Evolutionary conservation across 495 filamentous ascomycete genomes (phyloP), one percentile per base, ranked within the genome.

Genomic region (Podospora anserina): DNA sequence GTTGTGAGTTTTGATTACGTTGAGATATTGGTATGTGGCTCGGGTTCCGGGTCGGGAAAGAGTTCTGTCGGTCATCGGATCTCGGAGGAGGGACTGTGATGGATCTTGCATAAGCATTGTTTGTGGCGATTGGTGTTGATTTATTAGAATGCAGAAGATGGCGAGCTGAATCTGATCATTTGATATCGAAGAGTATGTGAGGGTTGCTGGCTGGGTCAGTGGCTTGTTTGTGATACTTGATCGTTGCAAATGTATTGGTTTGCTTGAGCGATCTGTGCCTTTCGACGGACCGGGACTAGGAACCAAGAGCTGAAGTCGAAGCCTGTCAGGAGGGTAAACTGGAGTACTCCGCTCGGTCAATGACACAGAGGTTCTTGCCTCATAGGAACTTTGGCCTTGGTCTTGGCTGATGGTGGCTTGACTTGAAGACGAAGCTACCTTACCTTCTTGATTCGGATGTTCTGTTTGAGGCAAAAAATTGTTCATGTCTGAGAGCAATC

Each of bases 1-100:
- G 76, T 62, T 71, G 9, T 77, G 61, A 73, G 34, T n/a, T 58
- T 49, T 11, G 15, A 49, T 49, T 16, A 49, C 39, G 39, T 49
- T 16, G 15, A 16, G 39, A 49, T 49, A 49, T 49, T 16, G 39
- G 39, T 49, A 49, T 49, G 39, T 11, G 39, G 39, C 7, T 49
- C 7, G 30, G 30, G 13, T 49, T 49, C 39, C 39, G 9, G 39
- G 39, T 16, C 15, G 2, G 39, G 39, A 49, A 49, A 49, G 39
- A 49, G 39, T 18, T 16, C 15, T 18, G 39, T 49, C 39, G 39
- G 30, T 4, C 30, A 32, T 32, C 30, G 4, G 39, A 49, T 13
- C 39, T 49, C 39, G 39, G 39, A 49, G 13, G 39, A 49, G 39
- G 13, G 39, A 49, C 13, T 49, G 7, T 49, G 39, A 49, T 49